Percentiles rank a stretch among this genome's conserved stretches.
Conservation (phyloP, 257 asterid species). For the Nicotiana attenuata region DNA sequence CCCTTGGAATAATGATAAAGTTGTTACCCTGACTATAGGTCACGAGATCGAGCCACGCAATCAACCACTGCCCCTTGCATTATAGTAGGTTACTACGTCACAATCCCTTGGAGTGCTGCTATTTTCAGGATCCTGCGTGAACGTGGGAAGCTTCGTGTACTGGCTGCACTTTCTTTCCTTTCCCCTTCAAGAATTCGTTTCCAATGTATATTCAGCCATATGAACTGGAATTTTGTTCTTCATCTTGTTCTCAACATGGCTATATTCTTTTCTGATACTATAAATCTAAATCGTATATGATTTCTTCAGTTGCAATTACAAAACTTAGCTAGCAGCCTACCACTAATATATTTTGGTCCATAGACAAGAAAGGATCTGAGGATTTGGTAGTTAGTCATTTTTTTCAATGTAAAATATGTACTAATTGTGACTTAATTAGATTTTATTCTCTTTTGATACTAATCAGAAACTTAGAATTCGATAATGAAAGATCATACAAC, state of each 20-base stretch:
- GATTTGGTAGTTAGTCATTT: neutral
- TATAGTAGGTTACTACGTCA: no score
- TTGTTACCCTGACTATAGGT: no score
- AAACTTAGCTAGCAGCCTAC: neutral
- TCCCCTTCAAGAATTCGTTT: neutral
- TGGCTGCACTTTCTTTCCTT: no score
- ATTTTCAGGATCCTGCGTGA: no score
- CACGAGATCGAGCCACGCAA: no score
- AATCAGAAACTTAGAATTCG: neutral
- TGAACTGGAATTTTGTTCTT: neutral
- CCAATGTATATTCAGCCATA: neutral
- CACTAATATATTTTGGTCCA: neutral
- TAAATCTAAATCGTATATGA: neutral
- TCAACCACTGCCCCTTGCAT: accelerated
- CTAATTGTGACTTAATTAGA: neutral
- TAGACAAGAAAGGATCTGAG: neutral
- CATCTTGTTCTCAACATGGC: conserved; percentile 4
- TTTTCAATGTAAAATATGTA: neutral
- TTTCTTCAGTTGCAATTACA: neutral
- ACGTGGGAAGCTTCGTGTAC: no score
- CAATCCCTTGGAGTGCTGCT: no score
- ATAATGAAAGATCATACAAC: neutral
- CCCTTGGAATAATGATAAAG: no score
- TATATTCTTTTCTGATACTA: neutral
- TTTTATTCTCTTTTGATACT: neutral